A percentile compares a stretch with the other conserved stretches of the same genome.
Evolutionary conservation across 768 basidiomycete genomes (phyloP).

Genomic region (Rhodotorula kratochvilovae): DNA sequence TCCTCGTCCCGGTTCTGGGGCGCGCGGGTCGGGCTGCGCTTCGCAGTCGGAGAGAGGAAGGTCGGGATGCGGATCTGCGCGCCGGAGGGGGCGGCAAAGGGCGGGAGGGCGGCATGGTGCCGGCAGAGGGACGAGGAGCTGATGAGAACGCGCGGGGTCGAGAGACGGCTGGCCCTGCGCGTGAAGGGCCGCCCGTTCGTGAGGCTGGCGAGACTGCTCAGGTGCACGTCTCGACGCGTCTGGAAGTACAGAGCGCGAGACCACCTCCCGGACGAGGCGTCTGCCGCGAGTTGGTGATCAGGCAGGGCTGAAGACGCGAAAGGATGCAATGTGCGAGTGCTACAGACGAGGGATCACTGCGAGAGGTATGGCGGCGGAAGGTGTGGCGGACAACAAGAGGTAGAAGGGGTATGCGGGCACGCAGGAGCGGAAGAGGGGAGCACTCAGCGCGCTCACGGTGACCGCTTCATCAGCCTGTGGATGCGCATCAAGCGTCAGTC

Average conservation of each 20-base stretch:
- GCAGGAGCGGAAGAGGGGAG: neutral
- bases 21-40: neutral
- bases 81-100: neutral
- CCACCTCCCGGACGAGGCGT: too few relatives aligned
- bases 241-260: too few relatives aligned
- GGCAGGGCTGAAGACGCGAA: too few relatives aligned
- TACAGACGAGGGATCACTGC: neutral
- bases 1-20: neutral
- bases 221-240: too few relatives aligned
- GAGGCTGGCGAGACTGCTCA: neutral
- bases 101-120: neutral
- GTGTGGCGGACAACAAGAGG: neutral
- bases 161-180: neutral
- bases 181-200: too few relatives aligned
- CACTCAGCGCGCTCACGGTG: neutral
- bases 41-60: neutral
- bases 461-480: slow-evolving; percentile 12
- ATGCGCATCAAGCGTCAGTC: too few relatives aligned
- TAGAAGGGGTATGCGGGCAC: too few relatives aligned
- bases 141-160: neutral
- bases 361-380: neutral
- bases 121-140: neutral
- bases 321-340: neutral
- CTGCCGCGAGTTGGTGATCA: too few relatives aligned
- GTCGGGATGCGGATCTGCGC: slow-evolving; percentile 18